These are phyloP conservation scores for Tricholomella constricta DNA, from an alignment of 768 basidiomycete species.

Conservation along the genomic window DNA sequence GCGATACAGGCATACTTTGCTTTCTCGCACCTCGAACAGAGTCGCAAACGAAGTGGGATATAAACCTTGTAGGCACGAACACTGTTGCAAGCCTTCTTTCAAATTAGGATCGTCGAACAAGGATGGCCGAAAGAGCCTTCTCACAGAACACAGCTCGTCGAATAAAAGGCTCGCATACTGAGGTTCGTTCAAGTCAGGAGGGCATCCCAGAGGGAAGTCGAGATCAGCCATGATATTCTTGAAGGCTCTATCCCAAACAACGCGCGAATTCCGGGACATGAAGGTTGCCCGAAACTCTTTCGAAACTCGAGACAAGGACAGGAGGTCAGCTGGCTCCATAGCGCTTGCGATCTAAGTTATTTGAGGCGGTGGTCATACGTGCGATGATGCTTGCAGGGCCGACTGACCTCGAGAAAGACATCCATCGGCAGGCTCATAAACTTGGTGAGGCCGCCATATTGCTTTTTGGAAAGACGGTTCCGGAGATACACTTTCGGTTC, in stretches of 20 bases:
- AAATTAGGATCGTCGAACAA: not conserved
- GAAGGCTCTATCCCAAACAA: constrained; percentile 2
- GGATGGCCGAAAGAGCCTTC: not conserved
- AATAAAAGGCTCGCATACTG: constrained; percentile 8
- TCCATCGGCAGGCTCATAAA: not conserved
- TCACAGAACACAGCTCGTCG: constrained; percentile 1
- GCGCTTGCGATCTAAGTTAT: not conserved
- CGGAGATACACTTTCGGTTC: not conserved
- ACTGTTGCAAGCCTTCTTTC: constrained; percentile 3
- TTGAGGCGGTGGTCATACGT: not conserved
- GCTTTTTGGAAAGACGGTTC: not conserved
- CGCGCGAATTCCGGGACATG: constrained; percentile 6
- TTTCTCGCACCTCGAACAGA: constrained; percentile 1
- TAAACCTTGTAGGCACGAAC: constrained; percentile 4
- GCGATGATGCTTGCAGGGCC: not conserved
- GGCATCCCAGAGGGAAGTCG: not conserved
- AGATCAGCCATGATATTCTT: not conserved
- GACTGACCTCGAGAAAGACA: not conserved
- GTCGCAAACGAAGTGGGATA: not conserved
- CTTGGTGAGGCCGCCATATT: not conserved
- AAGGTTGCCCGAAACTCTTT: constrained; percentile 7
- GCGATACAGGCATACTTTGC: not conserved
- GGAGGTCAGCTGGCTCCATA: not conserved
- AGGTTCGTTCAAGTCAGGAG: constrained; percentile 4
- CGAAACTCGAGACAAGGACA: not conserved